Percentiles rank a stretch among this genome's conserved stretches.
Evolutionary conservation across 306 rosid species (phyloP).

Genomic region (Acacia melanoxylon): DNA sequence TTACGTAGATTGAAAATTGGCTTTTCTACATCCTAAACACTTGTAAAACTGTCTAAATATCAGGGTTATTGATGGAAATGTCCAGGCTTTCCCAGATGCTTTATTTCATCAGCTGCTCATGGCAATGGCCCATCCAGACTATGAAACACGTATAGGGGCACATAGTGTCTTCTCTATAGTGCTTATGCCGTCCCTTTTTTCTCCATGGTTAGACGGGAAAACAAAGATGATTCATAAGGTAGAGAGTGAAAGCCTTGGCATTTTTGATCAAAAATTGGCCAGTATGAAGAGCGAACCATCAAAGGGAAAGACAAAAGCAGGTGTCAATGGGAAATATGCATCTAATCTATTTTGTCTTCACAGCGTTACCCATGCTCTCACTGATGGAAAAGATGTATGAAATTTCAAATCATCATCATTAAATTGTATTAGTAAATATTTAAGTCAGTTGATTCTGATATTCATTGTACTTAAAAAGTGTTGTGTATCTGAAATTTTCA

Average conservation of each 20-base stretch:
- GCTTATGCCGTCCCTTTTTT: slow-evolving; percentile 73
- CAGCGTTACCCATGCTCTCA: slow-evolving; percentile 45
- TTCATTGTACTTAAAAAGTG: slow-evolving; percentile 25
- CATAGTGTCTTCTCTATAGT: slow-evolving; percentile 78
- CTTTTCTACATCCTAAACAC: slow-evolving; percentile 28
- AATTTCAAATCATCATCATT: slow-evolving; percentile 24
- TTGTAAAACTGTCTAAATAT: slow-evolving; percentile 29
- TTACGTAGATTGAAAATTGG: slow-evolving; percentile 26
- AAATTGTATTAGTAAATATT: neutral
- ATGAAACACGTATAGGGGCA: slow-evolving; percentile 84
- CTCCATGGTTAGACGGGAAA: slow-evolving; percentile 62
- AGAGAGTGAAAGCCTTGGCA: slow-evolving; percentile 47
- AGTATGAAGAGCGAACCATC: slow-evolving; percentile 37
- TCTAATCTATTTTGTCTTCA: slow-evolving; percentile 30
- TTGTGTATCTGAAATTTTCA: slow-evolving; percentile 40
- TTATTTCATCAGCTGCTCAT: slow-evolving; percentile 96
- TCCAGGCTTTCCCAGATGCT: slow-evolving; percentile 96
- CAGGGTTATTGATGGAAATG: slow-evolving; percentile 26
- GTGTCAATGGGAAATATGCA: slow-evolving; percentile 34
- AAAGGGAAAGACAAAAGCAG: slow-evolving; percentile 42
- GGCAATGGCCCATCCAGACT: slow-evolving; percentile 87
- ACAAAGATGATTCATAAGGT: slow-evolving; percentile 41
- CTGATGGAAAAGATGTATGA: slow-evolving; percentile 60
- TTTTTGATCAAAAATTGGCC: slow-evolving; percentile 41
- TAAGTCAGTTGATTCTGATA: slow-evolving; percentile 11